Percentiles rank a stretch among this genome's conserved stretches.
Conservation (phyloP, 2,329 filamentous ascomycete genomes). For the Chrysoporthe austroafricana region DNA sequence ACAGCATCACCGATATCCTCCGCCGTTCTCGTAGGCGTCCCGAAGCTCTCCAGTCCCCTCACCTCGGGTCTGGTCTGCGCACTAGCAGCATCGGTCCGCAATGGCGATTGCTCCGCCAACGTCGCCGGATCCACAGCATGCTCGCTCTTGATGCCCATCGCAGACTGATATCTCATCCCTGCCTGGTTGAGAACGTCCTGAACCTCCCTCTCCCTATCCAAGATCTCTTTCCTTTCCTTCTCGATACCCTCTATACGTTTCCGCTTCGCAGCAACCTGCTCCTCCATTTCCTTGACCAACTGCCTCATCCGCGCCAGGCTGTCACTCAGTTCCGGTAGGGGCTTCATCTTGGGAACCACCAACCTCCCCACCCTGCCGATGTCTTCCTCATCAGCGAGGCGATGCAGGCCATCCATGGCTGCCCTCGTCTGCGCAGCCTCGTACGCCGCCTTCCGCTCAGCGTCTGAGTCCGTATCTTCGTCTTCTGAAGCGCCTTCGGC, state of each 20-base stretch:
- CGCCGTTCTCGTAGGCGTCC: constrained; percentile 45
- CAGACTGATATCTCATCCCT: constrained; percentile 63
- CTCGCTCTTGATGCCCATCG: constrained; percentile 38
- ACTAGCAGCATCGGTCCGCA: constrained; percentile 34
- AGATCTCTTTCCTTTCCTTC: constrained; percentile 69
- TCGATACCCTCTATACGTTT: constrained; percentile 68
- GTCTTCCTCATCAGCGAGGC: constrained; percentile 45
- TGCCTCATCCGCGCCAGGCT: constrained; percentile 67
- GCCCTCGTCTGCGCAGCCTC: constrained; percentile 84
- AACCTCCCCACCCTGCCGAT: constrained; percentile 41
- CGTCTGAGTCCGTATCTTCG: constrained; percentile 70
- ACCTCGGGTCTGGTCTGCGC: constrained; percentile 36
- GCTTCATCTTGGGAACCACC: constrained; percentile 69
- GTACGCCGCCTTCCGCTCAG: constrained; percentile 77
- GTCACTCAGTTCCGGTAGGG: constrained; percentile 73
- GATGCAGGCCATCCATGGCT: constrained; percentile 75
- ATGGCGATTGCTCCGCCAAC: constrained; percentile 36
- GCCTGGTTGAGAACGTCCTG: constrained; percentile 81
- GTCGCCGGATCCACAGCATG: constrained; percentile 28
- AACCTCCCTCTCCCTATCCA: constrained; percentile 74
- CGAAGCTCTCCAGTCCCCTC: constrained; percentile 52
- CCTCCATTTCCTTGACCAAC: constrained; percentile 66
- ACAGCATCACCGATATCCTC: constrained; percentile 36
- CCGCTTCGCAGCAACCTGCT: constrained; percentile 62
- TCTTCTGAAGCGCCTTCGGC: constrained; percentile 52